Evolutionary conservation across 1,139 yeast genomes (phyloP), one percentile per base, ranked within the genome.

Genomic region (Kodamaea derodonti): DNA sequence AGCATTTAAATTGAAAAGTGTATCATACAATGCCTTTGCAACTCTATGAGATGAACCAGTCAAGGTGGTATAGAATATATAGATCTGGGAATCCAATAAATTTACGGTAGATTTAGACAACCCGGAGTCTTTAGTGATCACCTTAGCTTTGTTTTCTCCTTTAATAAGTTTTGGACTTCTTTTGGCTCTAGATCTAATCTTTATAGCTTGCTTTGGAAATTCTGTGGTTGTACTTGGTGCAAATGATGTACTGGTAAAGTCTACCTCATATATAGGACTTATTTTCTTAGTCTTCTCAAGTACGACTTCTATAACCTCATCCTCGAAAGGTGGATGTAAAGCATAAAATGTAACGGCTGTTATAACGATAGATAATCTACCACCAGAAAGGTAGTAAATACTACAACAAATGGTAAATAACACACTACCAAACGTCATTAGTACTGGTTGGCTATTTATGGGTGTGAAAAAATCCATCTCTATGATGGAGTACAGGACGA

Each of bases 41-140:
- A 80, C 73, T 47, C 85, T 66, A 46, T 80, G 80, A 0, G 95
- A 75, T 2, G 94, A 68, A 4, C 96, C 96, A 2, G 95, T 88
- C 39, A 88, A 64, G 0, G 96, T 83, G 8, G 96, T 82, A 57
- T 84, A 88, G 48, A 88, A 84, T 4, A 88, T 75, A 41, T 74
- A 72, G 20, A 84, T 56, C 38, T 74, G 76, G 2, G 77, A 62
- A 17, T 69, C 65, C 23, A 60, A 48, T 20, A 72, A 54, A 29
- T 61, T 55, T 13, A 62, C 58, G 3, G 58, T 41, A 1, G 65
- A 54, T 23, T 48, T 45, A 2, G 72, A 60, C 31, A 68, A 52
- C 1, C 58, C 41, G 2, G 69, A 59, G 22, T 37, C 41, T 3
- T 27, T 18, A 11, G 37, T 30, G 11, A 20, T 20, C 11, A 43